Base-by-base conservation (phyloP, 345 rosid species). In the Diplotaxis tenuifolia region DNA sequence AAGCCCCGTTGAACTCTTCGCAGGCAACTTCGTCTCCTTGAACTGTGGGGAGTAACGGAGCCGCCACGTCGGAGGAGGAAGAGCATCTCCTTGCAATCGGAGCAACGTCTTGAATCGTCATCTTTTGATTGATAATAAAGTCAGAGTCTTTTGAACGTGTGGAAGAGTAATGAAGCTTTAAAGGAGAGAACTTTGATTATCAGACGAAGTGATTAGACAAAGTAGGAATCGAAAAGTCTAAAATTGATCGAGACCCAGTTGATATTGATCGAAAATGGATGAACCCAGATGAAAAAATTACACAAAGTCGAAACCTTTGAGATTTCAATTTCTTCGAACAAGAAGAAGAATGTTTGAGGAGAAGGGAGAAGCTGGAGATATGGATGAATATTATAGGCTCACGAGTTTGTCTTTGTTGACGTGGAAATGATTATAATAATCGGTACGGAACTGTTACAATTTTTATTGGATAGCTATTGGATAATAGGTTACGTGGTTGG, bases 1-100 rank as follows among this genome's bases (percentile, higher is more conserved):
- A 92, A 83, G 96, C 96, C 68, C 98, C 95, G 57, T 90, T 83
- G 62, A 89, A 88, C 71, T 92, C 97, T 70, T 86, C 92, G 75
- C 78, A 83, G 55, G 87, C 72, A 58, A 27, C 86, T 40, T 80
- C 83, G 19, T 82, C 89, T n/a, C 84, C 85, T 1, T 77, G 80
- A 59, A 52, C 77, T 63, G 68, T 66, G 12, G 90, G 97, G 75
- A 92, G 78, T 47, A 89, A 77, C 0, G 96, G 97, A 73, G 89
- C 81, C 16, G 71, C 79, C 45, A 84, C 86, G 49, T 88, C 90
- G 32, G 76, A 64, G 54, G 72, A 64, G 5, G 65, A 66, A 5
- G 71, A 83, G 68, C 28, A 80, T 52, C 84, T 86, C 64, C 47
- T 86, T 72, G 79, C 77, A 67, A 83, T 76, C 9, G 85, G 82